phyloP scores from a whole-genome alignment of 768 basidiomycete species.

The Podaxis carcinomalis region DNA sequence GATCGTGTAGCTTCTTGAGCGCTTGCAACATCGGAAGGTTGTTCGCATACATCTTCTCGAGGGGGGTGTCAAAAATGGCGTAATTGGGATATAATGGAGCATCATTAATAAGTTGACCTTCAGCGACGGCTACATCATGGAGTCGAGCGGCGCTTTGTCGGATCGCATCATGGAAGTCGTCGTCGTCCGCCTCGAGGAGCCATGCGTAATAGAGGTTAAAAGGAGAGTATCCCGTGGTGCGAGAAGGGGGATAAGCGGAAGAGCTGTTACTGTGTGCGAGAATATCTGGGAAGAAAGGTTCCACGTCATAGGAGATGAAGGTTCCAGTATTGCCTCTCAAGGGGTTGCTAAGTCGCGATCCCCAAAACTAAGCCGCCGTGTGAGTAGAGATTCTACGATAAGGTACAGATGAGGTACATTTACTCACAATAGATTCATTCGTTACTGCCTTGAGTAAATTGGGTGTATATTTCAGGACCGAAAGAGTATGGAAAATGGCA shows the following conservation, averaged over 20 bases:
- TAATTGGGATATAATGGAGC: slow-evolving; percentile 57
- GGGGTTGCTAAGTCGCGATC: slow-evolving; percentile 20
- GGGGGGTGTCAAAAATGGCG: slow-evolving; percentile 46
- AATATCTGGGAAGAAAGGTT: slow-evolving; percentile 43
- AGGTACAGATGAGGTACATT: neutral
- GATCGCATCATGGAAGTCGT: slow-evolving; percentile 34
- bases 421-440: slow-evolving; percentile 35
- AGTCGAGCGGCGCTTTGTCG: slow-evolving; percentile 35
- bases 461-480: slow-evolving; percentile 30
- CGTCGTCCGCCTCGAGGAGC: slow-evolving; percentile 33
- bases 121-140: slow-evolving; percentile 29
- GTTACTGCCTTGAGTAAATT: slow-evolving; percentile 34
- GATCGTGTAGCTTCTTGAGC: slow-evolving; percentile 48
- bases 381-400: neutral
- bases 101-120: slow-evolving; percentile 34
- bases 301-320: slow-evolving; percentile 44
- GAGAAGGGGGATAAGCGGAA: slow-evolving; percentile 46
- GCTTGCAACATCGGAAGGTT: slow-evolving; percentile 37
- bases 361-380: slow-evolving; percentile 38
- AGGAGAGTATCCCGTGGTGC: slow-evolving; percentile 34
- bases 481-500: slow-evolving; percentile 36
- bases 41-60: slow-evolving; percentile 45
- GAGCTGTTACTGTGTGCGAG: slow-evolving; percentile 31
- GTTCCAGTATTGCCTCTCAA: slow-evolving; percentile 19
- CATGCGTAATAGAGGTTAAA: slow-evolving; percentile 47